phyloP scores from a whole-genome alignment of 805 yeast species.

The Barnettozyma californica region DNA sequence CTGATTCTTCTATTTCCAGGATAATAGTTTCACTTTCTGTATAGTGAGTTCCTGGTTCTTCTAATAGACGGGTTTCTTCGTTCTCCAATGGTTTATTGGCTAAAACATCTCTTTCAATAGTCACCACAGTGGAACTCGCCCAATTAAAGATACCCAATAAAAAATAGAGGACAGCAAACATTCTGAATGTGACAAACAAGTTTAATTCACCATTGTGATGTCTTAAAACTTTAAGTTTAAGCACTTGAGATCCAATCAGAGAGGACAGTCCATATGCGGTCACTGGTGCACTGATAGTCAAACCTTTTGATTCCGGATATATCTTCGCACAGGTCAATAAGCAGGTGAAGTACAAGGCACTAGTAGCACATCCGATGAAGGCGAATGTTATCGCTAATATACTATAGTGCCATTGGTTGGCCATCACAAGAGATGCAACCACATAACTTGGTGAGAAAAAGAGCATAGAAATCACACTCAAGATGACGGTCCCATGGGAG shows the following conservation, averaged over 20 bases:
- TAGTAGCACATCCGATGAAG: slow-evolving; percentile 65
- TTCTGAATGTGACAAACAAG: slow-evolving; percentile 45
- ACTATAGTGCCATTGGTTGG: slow-evolving; percentile 26
- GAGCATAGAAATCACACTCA: slow-evolving; percentile 55
- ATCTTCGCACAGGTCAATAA: slow-evolving; percentile 79
- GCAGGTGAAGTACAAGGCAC: slow-evolving; percentile 65
- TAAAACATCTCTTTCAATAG: slow-evolving; percentile 34
- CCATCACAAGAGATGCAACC: slow-evolving; percentile 36
- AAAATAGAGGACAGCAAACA: slow-evolving; percentile 49
- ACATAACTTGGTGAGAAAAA: slow-evolving; percentile 68
- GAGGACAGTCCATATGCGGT: slow-evolving; percentile 83
- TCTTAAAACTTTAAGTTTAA: slow-evolving; percentile 34
- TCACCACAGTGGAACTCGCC: slow-evolving; percentile 58
- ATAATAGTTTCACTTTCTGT: slow-evolving; percentile 25
- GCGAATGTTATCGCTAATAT: slow-evolving; percentile 46
- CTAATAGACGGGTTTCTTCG: slow-evolving; percentile 17
- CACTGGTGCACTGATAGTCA: slow-evolving; percentile 85
- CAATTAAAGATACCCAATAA: slow-evolving; percentile 55
- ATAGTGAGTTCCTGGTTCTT: background rate
- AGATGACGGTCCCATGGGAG: slow-evolving; percentile 72
- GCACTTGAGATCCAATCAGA: slow-evolving; percentile 61
- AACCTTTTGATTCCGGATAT: slow-evolving; percentile 69
- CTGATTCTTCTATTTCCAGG: slow-evolving; percentile 17
- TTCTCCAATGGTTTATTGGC: slow-evolving; percentile 19
- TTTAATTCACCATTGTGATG: slow-evolving; percentile 31